Percentiles rank a stretch among this genome's conserved stretches.
Conservation (phyloP, 1,284 basidiomycete genomes). For the Trichosporon ovoides region DNA sequence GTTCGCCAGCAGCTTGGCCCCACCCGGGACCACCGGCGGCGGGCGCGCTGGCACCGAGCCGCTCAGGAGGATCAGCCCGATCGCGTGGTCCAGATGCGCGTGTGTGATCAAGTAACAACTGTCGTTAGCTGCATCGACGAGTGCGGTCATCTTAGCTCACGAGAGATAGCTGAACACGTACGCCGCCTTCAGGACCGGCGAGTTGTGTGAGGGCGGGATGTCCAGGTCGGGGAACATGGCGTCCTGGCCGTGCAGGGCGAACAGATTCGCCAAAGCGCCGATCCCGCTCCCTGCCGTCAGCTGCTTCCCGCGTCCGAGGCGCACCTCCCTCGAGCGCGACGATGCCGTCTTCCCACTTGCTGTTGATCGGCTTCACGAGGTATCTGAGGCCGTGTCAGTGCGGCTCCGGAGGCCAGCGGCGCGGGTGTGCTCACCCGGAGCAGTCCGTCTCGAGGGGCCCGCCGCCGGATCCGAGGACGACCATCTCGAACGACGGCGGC, state of each 20-base stretch:
- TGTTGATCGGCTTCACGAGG: constrained; percentile 37
- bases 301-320: constrained; percentile 9
- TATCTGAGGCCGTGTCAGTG: constrained; percentile 25
- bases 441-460: constrained; percentile 48
- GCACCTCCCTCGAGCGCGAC: constrained; percentile 47
- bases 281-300: constrained; percentile 33
- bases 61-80: constrained; percentile 44
- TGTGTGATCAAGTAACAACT: constrained; percentile 49
- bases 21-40: background rate
- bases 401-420: background rate
- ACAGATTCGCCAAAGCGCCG: constrained; percentile 36
- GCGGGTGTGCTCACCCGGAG: constrained; percentile 34
- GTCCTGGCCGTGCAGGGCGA: constrained; percentile 14
- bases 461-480: constrained; percentile 47
- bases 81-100: constrained; percentile 46
- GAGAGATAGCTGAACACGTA: constrained; percentile 45
- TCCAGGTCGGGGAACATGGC: constrained; percentile 33
- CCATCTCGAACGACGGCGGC: constrained; percentile 41
- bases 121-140: background rate
- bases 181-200: constrained; percentile 42
- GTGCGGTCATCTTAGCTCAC: constrained; percentile 28
- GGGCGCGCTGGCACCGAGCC: constrained; percentile 38
- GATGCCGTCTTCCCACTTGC: constrained; percentile 45
- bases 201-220: constrained; percentile 36
- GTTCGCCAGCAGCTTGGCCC: background rate